These are phyloP conservation scores for Debaryomycetaceae sp. DNA, from an alignment of 1,139 yeast species.

Conservation along the genomic window DNA sequence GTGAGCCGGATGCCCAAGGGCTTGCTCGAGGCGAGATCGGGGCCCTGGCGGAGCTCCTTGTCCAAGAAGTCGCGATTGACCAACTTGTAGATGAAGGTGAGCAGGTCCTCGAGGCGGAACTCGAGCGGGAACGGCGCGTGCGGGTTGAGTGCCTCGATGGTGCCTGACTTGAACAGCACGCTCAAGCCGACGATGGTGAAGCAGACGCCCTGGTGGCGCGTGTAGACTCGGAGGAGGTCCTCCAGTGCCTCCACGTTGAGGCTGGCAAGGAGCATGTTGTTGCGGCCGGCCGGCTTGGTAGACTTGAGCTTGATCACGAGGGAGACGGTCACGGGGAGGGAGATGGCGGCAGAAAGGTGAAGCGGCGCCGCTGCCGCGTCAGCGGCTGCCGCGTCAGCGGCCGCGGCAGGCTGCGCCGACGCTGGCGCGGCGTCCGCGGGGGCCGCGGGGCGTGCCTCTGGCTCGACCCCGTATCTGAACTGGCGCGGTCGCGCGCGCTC, in stretches of 20 bases:
- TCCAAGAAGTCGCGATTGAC: slow-evolving; percentile 25
- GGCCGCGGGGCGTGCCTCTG: too few relatives aligned
- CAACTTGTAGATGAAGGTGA: slow-evolving; percentile 45
- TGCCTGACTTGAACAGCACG: slow-evolving; percentile 37
- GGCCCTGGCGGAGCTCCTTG: slow-evolving; percentile 17
- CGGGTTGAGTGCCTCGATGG: slow-evolving; percentile 25
- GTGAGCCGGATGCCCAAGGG: slow-evolving; percentile 31
- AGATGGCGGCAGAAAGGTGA: slow-evolving; percentile 5
- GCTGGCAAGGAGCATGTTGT: slow-evolving; percentile 47
- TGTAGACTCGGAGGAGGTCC: slow-evolving; percentile 25
- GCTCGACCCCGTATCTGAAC: too few relatives aligned
- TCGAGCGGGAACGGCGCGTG: slow-evolving; percentile 26
- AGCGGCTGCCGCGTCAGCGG: neutral
- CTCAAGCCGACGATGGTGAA: slow-evolving; percentile 39
- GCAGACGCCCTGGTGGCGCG: slow-evolving; percentile 16
- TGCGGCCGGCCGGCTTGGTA: slow-evolving; percentile 53
- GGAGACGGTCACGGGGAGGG: slow-evolving; percentile 43
- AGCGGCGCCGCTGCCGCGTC: slow-evolving; percentile 1
- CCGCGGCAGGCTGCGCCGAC: too few relatives aligned
- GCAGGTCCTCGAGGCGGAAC: slow-evolving; percentile 26
- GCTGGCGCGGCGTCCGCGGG: too few relatives aligned
- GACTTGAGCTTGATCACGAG: slow-evolving; percentile 55
- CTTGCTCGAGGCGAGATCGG: slow-evolving; percentile 16
- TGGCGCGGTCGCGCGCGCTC: too few relatives aligned
- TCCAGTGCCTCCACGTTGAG: slow-evolving; percentile 55